phyloP scores from a whole-genome alignment of 345 rosid genomes.

The Gossypium herbaceum region DNA sequence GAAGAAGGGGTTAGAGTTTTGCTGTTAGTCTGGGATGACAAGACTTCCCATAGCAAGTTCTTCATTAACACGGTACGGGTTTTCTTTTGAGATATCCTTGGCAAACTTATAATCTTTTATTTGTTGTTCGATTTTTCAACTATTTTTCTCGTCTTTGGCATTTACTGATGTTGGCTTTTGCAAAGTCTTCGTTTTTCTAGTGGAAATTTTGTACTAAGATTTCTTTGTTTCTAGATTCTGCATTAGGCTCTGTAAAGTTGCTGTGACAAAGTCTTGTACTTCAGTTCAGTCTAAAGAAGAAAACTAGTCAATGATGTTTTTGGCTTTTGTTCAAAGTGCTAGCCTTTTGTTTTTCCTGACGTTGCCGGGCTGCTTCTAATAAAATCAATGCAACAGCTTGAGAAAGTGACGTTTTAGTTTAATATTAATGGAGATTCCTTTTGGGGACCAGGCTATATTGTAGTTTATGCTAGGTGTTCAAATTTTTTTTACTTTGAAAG shows the following conservation, averaged over 20 bases:
- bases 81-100: neutral
- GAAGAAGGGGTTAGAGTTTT: constrained; percentile 85
- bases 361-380: neutral
- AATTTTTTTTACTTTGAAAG: neutral
- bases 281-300: neutral
- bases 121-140: neutral
- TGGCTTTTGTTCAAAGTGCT: neutral
- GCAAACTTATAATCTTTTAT: neutral
- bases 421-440: neutral
- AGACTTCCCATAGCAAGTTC: constrained; percentile 74
- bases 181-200: neutral
- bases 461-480: neutral
- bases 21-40: constrained; percentile 91
- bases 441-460: neutral
- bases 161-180: neutral
- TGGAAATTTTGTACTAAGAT: neutral
- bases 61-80: constrained; percentile 59
- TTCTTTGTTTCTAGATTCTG: too few relatives aligned
- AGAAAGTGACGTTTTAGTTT: neutral
- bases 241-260: neutral
- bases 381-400: neutral
- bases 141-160: neutral
- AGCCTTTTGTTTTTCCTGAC: neutral
- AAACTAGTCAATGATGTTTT: neutral
- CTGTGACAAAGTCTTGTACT: neutral